Evolutionary conservation across 2,329 filamentous ascomycete genomes (phyloP).

Genomic region (Zalaria sp.): DNA sequence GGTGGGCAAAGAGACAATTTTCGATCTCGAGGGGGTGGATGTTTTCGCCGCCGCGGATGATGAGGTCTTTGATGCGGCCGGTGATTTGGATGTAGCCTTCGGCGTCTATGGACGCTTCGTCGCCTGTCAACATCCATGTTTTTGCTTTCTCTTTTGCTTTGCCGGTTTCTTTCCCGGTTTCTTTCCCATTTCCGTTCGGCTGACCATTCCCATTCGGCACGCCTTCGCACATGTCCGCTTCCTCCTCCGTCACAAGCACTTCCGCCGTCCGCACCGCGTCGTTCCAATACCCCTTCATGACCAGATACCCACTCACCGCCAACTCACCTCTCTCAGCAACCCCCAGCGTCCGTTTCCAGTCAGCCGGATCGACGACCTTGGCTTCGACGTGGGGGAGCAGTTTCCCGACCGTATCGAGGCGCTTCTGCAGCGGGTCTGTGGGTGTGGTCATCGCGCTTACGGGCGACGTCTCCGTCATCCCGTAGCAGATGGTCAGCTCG

Average conservation of each 20-base stretch:
- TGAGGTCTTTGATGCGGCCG: constrained; percentile 84
- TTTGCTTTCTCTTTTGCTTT: constrained; percentile 32
- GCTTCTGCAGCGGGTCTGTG: constrained; percentile 55
- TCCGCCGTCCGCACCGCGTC: constrained; percentile 56
- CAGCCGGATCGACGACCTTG: constrained; percentile 60
- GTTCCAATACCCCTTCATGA: constrained; percentile 87
- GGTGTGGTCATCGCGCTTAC: constrained; percentile 69
- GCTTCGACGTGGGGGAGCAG: constrained; percentile 67
- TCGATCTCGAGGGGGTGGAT: constrained; percentile 91
- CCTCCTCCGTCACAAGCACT: constrained; percentile 42
- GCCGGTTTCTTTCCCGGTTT: constrained; percentile 17
- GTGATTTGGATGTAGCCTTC: constrained; percentile 82
- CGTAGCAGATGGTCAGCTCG: constrained; percentile 86
- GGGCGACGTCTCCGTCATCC: constrained; percentile 83
- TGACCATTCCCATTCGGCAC: too few species aligned
- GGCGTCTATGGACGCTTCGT: constrained; percentile 74
- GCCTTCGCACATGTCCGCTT: neutral
- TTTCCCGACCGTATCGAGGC: constrained; percentile 64
- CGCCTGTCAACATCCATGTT: constrained; percentile 83
- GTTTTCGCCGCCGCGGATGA: constrained; percentile 91
- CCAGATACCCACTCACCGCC: constrained; percentile 67
- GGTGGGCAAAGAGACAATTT: constrained; percentile 66
- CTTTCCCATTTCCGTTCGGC: constrained; percentile 6
- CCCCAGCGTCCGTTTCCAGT: constrained; percentile 46
- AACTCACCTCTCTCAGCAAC: constrained; percentile 63